phyloP scores from a whole-genome alignment of 345 rosid species.

The Brassica cretica region DNA sequence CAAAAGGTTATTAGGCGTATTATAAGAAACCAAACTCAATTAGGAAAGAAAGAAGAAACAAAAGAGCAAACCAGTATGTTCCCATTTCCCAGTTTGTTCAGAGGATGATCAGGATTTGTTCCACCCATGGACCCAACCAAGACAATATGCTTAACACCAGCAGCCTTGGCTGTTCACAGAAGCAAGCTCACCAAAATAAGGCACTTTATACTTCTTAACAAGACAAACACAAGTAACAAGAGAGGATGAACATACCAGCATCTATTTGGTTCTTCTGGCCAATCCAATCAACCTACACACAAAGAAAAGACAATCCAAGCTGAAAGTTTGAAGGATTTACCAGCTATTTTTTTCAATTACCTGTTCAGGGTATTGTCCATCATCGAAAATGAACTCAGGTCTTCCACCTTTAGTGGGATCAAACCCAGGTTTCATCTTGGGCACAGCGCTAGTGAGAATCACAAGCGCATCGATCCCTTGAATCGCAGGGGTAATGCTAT shows the following conservation, averaged over 20 bases:
- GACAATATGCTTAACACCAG: slow-evolving; percentile 89
- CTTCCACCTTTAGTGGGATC: slow-evolving; percentile 72
- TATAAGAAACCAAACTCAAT: slow-evolving; percentile 12
- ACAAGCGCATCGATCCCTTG: slow-evolving; percentile 70
- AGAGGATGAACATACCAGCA: slow-evolving; percentile 49
- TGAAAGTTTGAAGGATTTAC: background rate
- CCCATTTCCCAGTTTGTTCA: slow-evolving; percentile 82
- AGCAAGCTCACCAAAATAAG: slow-evolving; percentile 8
- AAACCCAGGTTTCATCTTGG: slow-evolving; percentile 72
- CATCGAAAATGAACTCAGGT: slow-evolving; percentile 78
- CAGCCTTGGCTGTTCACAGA: slow-evolving; percentile 60
- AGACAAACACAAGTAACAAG: background rate
- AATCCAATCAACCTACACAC: slow-evolving; percentile 79
- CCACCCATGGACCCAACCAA: slow-evolving; percentile 95
- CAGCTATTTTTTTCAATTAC: slow-evolving; percentile 30
- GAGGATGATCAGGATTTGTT: slow-evolving; percentile 63
- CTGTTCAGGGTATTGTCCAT: slow-evolving; percentile 83
- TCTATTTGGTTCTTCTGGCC: slow-evolving; percentile 92
- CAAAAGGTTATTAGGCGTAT: background rate
- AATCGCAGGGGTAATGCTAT: slow-evolving; percentile 54
- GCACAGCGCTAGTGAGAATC: slow-evolving; percentile 88
- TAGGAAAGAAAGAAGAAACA: background rate
- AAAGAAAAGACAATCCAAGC: background rate
- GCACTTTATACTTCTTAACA: background rate
- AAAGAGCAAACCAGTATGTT: slow-evolving; percentile 66